Conservation (phyloP, 2,329 filamentous ascomycete genomes). For the Akanthomyces muscarius region DNA sequence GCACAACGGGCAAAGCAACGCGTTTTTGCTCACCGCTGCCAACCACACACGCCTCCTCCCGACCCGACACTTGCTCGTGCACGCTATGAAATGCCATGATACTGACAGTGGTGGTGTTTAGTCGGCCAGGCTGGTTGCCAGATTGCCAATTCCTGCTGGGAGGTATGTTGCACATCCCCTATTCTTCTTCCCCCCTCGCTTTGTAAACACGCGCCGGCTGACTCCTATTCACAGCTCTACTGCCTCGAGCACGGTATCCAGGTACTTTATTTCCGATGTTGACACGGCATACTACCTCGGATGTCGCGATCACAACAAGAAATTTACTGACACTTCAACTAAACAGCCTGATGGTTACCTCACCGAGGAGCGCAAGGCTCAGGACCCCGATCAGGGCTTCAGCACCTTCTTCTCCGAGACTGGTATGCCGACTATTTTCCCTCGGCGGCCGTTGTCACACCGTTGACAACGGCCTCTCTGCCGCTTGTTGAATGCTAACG, state of each 20-base stretch:
- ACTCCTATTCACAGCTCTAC: slow-evolving; percentile 69
- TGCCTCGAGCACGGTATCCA: slow-evolving; percentile 99
- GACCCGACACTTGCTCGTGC: not conserved
- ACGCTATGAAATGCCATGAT: slow-evolving; percentile 21
- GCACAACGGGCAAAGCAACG: slow-evolving; percentile 22
- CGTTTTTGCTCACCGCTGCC: slow-evolving; percentile 41
- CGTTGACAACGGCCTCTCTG: not conserved
- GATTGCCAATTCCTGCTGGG: slow-evolving; percentile 99
- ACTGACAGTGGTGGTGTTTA: slow-evolving; percentile 55
- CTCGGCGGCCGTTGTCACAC: not conserved
- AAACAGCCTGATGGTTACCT: slow-evolving; percentile 92
- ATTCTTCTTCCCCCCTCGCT: not conserved
- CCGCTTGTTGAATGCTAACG: slow-evolving; percentile 21
- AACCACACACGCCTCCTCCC: slow-evolving; percentile 14
- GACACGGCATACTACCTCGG: slow-evolving; percentile 13
- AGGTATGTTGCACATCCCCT: slow-evolving; percentile 63
- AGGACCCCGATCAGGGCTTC: slow-evolving; percentile 93
- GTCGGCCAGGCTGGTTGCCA: slow-evolving; percentile 99
- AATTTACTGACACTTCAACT: slow-evolving; percentile 10
- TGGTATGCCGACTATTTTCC: slow-evolving; percentile 54
- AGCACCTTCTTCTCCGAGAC: slow-evolving; percentile 99
- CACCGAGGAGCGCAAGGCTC: slow-evolving; percentile 93
- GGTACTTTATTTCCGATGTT: slow-evolving; percentile 54
- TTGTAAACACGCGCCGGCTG: slow-evolving; percentile 24
- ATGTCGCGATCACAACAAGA: slow-evolving; percentile 17